phyloP scores from a whole-genome alignment of 2,329 filamentous ascomycete genomes.

The Parascedosporium putredinis region DNA sequence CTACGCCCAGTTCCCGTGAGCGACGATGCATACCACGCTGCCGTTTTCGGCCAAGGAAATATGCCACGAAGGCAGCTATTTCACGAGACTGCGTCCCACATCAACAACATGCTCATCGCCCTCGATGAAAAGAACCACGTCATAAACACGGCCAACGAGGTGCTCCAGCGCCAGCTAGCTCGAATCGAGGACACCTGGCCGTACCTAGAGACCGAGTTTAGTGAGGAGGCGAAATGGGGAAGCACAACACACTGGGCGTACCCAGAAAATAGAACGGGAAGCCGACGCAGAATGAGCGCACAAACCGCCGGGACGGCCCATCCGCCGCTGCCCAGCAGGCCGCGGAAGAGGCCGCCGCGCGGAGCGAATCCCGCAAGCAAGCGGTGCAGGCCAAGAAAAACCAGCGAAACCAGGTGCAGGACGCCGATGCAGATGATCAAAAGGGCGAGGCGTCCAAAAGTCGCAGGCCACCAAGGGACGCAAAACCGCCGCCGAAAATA shows the following conservation, averaged over 20 bases:
- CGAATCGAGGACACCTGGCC: conserved; percentile 83
- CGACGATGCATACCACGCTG: conserved; percentile 31
- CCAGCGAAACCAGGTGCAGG: conserved; percentile 55
- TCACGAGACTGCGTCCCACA: conserved; percentile 64
- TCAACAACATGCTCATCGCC: conserved; percentile 77
- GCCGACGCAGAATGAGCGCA: conserved; percentile 56
- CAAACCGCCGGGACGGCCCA: conserved; percentile 65
- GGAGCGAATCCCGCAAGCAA: conserved; percentile 78
- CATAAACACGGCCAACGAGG: conserved; percentile 82
- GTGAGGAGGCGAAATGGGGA: conserved; percentile 86
- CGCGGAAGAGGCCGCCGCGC: conserved; percentile 72
- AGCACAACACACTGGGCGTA: conserved; percentile 94
- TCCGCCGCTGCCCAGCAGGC: conserved; percentile 67
- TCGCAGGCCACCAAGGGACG: conserved; percentile 50
- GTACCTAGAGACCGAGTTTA: conserved; percentile 79
- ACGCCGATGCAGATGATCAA: conserved; percentile 70
- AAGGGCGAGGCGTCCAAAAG: conserved; percentile 50
- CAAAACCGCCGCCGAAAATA: conserved; percentile 41
- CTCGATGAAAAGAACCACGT: conserved; percentile 98
- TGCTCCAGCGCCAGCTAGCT: conserved; percentile 71
- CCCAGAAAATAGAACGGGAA: conserved; percentile 65
- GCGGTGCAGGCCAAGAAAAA: conserved; percentile 68
- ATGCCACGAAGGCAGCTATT: conserved; percentile 63
- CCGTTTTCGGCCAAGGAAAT: conserved; percentile 45
- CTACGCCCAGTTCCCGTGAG: conserved; percentile 27